A percentile compares a stretch with the other conserved stretches of the same genome.
phyloP scores from a whole-genome alignment of 139 green algal species.

The Chlamydomonas schloesseri region DNA sequence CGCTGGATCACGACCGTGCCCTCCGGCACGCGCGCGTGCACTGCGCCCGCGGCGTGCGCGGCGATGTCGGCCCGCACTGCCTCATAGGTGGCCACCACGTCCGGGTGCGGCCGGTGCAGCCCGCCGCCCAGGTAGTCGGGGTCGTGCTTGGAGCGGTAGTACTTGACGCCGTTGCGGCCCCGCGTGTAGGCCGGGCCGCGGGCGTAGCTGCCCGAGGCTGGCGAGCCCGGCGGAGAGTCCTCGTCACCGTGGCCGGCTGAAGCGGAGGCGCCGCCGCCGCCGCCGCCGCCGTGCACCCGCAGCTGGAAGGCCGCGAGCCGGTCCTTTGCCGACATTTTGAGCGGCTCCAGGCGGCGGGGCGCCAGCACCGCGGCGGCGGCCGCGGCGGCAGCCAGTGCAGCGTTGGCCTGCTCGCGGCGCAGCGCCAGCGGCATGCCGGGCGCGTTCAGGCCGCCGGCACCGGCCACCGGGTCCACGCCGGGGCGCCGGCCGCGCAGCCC shows the following conservation, averaged over 20 bases:
- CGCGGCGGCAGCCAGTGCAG: slow-evolving; percentile 16
- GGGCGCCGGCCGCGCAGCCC: not conserved
- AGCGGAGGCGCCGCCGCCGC: not conserved
- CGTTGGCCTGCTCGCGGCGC: slow-evolving; percentile 30
- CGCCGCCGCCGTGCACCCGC: slow-evolving; percentile 21
- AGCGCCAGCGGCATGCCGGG: not conserved
- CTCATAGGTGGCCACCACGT: slow-evolving; percentile 46
- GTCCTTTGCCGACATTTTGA: slow-evolving; percentile 18
- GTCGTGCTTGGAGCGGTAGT: slow-evolving; percentile 34
- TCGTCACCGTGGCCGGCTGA: not conserved
- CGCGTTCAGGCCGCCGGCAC: not conserved
- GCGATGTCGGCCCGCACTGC: slow-evolving; percentile 39
- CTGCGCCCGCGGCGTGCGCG: slow-evolving; percentile 35
- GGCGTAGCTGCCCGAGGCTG: not conserved
- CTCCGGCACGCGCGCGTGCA: slow-evolving; percentile 28
- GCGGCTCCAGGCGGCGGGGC: slow-evolving; percentile 11
- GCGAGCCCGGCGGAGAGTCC: not conserved
- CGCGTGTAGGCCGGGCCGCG: not conserved
- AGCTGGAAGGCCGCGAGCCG: slow-evolving; percentile 41
- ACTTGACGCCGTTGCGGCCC: slow-evolving; percentile 22
- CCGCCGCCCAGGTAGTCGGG: slow-evolving; percentile 50
- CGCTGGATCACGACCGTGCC: slow-evolving; percentile 9
- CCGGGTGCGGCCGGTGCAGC: slow-evolving; percentile 35
- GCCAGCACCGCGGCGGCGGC: slow-evolving; percentile 12
- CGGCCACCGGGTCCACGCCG: slow-evolving; percentile 3